Conservation (phyloP, 305 asterid species). For the Fraxinus xanthoxyloides region DNA sequence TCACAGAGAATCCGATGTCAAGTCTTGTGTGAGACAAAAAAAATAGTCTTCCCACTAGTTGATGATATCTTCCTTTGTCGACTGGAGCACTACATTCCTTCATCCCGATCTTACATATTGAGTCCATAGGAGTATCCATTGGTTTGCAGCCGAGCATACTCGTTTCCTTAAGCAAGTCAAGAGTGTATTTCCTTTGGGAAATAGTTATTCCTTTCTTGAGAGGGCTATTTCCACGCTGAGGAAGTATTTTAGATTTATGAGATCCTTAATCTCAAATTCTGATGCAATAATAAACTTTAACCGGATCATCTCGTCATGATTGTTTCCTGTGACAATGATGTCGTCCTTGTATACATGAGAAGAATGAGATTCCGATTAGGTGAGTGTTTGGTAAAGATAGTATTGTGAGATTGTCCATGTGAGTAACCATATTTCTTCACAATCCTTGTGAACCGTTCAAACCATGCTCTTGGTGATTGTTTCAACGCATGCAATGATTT, state of each 20-base stretch:
- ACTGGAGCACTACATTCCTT: neutral
- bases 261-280: neutral
- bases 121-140: neutral
- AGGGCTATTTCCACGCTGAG: neutral
- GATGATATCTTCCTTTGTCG: neutral
- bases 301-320: neutral
- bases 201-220: neutral
- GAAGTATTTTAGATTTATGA: neutral
- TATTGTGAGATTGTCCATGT: neutral
- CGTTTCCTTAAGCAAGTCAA: neutral
- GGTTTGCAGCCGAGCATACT: neutral
- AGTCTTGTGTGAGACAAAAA: neutral
- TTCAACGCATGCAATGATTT: neutral
- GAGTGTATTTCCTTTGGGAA: neutral
- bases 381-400: neutral
- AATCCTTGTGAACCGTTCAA: neutral
- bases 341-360: neutral
- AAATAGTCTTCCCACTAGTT: neutral
- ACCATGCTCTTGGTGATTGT: neutral
- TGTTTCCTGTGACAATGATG: neutral
- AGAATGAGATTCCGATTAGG: neutral
- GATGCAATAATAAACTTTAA: neutral
- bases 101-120: neutral
- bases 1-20: neutral
- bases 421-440: neutral